Conservation (phyloP, 768 basidiomycete genomes). For the Leccinum obscurum region DNA sequence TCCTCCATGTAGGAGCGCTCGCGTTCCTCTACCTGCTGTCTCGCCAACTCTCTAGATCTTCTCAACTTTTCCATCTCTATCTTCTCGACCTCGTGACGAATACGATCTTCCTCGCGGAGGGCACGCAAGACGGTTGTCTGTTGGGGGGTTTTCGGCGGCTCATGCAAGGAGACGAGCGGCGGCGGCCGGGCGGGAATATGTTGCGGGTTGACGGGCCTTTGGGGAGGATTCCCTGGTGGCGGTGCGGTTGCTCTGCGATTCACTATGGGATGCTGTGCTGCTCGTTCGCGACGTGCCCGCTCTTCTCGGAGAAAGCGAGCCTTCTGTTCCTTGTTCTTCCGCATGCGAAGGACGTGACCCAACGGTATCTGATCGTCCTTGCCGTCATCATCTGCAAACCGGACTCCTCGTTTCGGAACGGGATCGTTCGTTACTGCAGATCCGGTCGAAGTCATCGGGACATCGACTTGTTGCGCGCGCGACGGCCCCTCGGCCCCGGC, state of each 20-base stretch:
- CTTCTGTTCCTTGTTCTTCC: conserved; percentile 74
- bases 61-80: conserved; percentile 52
- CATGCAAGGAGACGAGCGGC: conserved; percentile 18
- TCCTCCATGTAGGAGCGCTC: conserved; percentile 58
- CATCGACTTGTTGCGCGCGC: conserved; percentile 3
- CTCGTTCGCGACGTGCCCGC: conserved; percentile 50
- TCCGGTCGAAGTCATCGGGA: conserved; percentile 8
- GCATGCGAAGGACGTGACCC: conserved; percentile 64
- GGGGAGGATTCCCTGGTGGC: conserved; percentile 11
- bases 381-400: conserved; percentile 60
- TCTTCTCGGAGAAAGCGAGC: conserved; percentile 63
- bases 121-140: conserved; percentile 6
- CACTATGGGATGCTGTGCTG: conserved; percentile 32
- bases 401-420: conserved; percentile 51
- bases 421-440: conserved; percentile 11
- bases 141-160: conserved; percentile 10
- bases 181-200: conserved; percentile 17
- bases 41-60: conserved; percentile 36
- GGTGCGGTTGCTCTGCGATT: conserved; percentile 24
- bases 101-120: conserved; percentile 43
- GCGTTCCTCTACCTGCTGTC: conserved; percentile 47
- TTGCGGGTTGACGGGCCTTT: conserved; percentile 20
- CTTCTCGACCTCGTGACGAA: conserved; percentile 48
- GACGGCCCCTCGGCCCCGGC: background rate
- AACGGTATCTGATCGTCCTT: conserved; percentile 71